A percentile compares a stretch with the other conserved stretches of the same genome.
These are phyloP conservation scores for Fusarium xylarioides DNA, from an alignment of 2,329 filamentous ascomycete genomes.

Conservation along the genomic window DNA sequence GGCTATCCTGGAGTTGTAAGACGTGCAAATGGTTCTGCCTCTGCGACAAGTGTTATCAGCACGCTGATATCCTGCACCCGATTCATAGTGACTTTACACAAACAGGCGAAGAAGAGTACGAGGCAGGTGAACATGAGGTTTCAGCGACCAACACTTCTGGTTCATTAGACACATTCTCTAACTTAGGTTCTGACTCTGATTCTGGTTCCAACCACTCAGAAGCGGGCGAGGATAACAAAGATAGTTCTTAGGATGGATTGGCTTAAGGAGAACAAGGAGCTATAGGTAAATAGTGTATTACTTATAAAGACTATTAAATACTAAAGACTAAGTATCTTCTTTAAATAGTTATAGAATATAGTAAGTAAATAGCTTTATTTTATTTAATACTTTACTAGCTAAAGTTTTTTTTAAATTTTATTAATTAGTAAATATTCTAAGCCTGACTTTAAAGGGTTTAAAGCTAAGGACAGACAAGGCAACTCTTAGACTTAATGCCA, in stretches of 20 bases:
- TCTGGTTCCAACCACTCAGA: neutral
- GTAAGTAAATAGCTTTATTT: no score
- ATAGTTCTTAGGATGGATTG: neutral
- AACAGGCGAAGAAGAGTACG: neutral
- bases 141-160: neutral
- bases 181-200: fast-evolving
- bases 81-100: neutral
- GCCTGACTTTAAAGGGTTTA: no score
- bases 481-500: no score
- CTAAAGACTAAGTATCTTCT: no score
- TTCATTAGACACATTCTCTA: neutral
- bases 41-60: neutral
- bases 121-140: neutral
- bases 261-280: neutral
- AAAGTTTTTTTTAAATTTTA: no score
- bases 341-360: no score
- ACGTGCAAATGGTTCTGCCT: neutral
- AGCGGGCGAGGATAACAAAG: fast-evolving
- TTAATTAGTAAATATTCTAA: no score
- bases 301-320: no score
- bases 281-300: no score
- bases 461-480: no score
- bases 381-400: no score
- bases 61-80: neutral
- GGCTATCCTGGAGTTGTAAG: neutral